Evolutionary conservation across 2,329 filamentous ascomycete species (phyloP).

Genomic region (Phaeosphaeria sp.): DNA sequence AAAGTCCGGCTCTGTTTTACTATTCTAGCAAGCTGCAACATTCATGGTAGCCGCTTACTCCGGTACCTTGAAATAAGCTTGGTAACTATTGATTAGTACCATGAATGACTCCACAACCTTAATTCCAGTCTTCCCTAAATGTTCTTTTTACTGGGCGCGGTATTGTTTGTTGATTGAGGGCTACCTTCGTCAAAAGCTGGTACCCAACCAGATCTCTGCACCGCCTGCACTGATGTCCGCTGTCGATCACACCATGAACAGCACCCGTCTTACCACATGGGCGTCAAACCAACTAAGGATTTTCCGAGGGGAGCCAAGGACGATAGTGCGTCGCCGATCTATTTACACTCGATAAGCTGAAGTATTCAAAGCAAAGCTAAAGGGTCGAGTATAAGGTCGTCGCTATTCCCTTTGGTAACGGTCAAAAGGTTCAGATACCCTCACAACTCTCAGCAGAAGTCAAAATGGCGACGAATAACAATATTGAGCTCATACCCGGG

Average conservation of each 20-base stretch:
- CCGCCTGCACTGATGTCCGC: background rate
- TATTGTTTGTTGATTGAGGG: background rate
- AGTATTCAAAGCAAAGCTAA: background rate
- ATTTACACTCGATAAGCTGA: background rate
- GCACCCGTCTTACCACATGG: background rate
- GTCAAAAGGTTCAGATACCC: background rate
- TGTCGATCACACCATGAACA: background rate
- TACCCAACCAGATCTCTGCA: background rate
- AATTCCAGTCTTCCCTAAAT: background rate
- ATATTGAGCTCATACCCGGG: slow-evolving; percentile 34
- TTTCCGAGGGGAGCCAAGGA: background rate
- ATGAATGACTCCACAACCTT: background rate
- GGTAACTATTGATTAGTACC: background rate
- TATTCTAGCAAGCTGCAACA: background rate
- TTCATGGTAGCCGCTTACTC: background rate
- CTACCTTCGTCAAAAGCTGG: background rate
- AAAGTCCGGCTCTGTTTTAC: background rate
- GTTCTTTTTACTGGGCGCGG: too few relatives aligned
- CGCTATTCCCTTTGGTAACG: background rate
- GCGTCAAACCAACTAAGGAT: background rate
- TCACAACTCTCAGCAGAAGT: too few relatives aligned
- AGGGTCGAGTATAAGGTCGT: background rate
- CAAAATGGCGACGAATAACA: slow-evolving; percentile 19
- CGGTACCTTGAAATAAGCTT: background rate
- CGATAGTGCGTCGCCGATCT: background rate